Base-by-base conservation (phyloP, 441 rosid species). In the Bocquillonia castaneifolia region DNA sequence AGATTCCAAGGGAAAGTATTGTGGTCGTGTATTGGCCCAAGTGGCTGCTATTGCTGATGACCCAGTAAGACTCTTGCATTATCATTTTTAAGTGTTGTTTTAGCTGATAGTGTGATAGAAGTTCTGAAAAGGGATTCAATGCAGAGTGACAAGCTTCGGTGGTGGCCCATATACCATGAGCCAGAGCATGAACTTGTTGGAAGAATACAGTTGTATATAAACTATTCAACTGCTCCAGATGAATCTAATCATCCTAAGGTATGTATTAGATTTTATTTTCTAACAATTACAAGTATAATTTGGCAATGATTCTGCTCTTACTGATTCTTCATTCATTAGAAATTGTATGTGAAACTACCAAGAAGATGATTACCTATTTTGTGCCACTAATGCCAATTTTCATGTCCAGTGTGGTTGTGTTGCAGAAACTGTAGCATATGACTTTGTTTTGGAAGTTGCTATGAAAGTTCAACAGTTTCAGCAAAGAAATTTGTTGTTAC, bases 361-460 rank as follows among this genome's bases (percentile, higher is more conserved):
- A 54, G 60, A 68, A 54, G 44, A 36, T 22, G 52, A 26, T 67
- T 10, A 42, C 59, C 8, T 53, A 28, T 23, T 55, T 64, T 53
- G 18, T 26, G 26, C 40, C 17, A 18, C 22, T 51, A 48, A 42
- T 54, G 3, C 23, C 70, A 18, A 39, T 61, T 54, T 57, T 68
- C 72, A 51, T 58, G 57, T 63, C 54, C 77, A 91, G 91, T 87
- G 94, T 77, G 93, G 97, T 32, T 86, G 83, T 67, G 90, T 93
- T 65, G 96, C 99, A 66, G 99, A 93, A 83, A 93, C 99, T 67
- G 95, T 93, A 20, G 96, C 97, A 3, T 93, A 91, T 78, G 97
- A 93, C 80, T 82, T 93, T 69, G 85, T 89, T 71, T 68, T 93
- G 58, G 99, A 93, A 82, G 93, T 87, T 77, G 93, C 97, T 62